Evolutionary conservation across 208 protist genomes (phyloP), one percentile per base, ranked within the genome.

Genomic region (Naegleria lovaniensis): DNA sequence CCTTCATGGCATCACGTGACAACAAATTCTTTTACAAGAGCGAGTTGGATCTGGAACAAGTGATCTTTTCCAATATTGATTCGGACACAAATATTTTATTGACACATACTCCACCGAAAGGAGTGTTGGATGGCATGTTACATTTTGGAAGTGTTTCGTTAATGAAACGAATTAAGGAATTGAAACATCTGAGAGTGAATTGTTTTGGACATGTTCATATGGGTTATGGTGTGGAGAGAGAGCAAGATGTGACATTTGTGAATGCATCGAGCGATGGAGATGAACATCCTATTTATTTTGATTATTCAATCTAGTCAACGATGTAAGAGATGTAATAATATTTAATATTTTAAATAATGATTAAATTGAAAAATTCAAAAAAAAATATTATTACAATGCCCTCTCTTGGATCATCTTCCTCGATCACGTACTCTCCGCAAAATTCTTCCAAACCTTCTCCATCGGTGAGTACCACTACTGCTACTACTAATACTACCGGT

Each of bases 251-350:
- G 5, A 40, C 33, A 0, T 33, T 51, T 38, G 36, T 88, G 0
- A 88, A 88, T 58, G 85, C 85, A 6, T 40, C 85, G 16, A 22
- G 19, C 19, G 43, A 58, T 39, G 29, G n/a, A 39, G 16, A 39
- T 33, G 25, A 88, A 48, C 85, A 88, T 25, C 85, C 85, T 58
- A 58, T 88, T 39, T 5, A 43, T 58, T 51, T 88, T 88, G 41
- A 88, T 88, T 88, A 83, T 29, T n/a, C n/a, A n/a, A n/a, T n/a
- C n/a, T n/a, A n/a, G n/a, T n/a, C n/a, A n/a, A n/a, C n/a, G n/a
- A n/a, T n/a, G n/a, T n/a, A n/a, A n/a, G n/a, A n/a, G n/a, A n/a
- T n/a, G n/a, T n/a, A n/a, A n/a, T n/a, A n/a, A n/a, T n/a, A n/a
- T n/a, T n/a, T n/a, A n/a, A n/a, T n/a, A n/a, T n/a, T n/a, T n/a